Evolutionary conservation across 768 basidiomycete species (phyloP), one percentile per base, ranked within the genome.

Genomic region (Boletus sp.): DNA sequence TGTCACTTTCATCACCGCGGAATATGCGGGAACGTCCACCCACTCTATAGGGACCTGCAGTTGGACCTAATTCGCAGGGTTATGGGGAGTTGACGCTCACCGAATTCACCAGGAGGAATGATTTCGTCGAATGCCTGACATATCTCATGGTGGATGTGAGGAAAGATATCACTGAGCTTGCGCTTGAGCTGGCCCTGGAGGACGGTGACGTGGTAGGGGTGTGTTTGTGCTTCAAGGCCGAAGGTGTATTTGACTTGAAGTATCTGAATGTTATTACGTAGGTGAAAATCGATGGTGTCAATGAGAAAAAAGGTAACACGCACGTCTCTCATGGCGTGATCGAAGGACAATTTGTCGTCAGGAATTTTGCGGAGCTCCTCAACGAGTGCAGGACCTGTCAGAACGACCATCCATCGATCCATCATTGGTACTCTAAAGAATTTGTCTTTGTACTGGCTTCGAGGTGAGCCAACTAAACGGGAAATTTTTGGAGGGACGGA

Each of bases 291-390:
- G 45, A 47, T 45, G 42, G 55, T 2, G 36, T 63, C 12, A 33
- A 47, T n/a, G 45, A 33, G 9, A 5, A 57, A 42, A 57, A 45
- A 53, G 42, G 44, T 29, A 29, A 28, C 30, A 64, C 70, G 10
- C 50, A 81, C 83, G 30, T 77, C 76, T 47, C 67, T 60, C 40
- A 75, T 70, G 5, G 75, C 76, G 18, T 75, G 73, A 55, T 64
- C 57, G 50, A 77, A 72, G 30, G 80, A 81, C 5, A 82, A 67
- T 29, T 73, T 72, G n/a, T 79, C 71, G 47, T 81, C 80, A 6
- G 76, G 71, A n/a, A 77, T 76, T 55, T 68, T 77, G 24, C 80
- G 75, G 17, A 86, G 62, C 41, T 85, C 84, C 7, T 84, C 79
- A 12, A 83, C 67, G 46, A 77, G 69, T 28, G 76, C 57, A 0